These are phyloP conservation scores for Leishmania gerbilli DNA, from an alignment of 208 protist genomes.

Conservation along the genomic window DNA sequence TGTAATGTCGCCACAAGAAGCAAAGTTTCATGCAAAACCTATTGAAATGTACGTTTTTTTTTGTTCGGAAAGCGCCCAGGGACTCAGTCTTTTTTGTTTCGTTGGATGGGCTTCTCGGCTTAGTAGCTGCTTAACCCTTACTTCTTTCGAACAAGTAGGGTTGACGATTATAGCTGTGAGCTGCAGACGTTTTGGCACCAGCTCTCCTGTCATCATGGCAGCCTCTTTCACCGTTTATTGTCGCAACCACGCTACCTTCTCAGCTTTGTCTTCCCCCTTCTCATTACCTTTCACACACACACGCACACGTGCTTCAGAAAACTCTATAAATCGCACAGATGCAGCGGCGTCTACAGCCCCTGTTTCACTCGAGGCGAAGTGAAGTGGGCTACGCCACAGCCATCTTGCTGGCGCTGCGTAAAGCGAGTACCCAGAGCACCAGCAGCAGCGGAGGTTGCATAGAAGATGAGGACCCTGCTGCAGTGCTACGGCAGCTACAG, in stretches of 20 bases:
- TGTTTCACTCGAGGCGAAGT: neutral
- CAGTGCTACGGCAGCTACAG: slow-evolving; percentile 42
- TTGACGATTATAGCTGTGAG: neutral
- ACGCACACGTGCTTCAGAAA: slow-evolving; percentile 8
- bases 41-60: too few relatives aligned
- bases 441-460: neutral
- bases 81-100: neutral
- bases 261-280: neutral
- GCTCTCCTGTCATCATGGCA: neutral
- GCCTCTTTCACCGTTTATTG: neutral
- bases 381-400: neutral
- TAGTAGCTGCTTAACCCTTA: neutral
- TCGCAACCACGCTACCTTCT: neutral
- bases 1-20: neutral
- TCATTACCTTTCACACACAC: neutral
- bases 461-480: slow-evolving; percentile 51
- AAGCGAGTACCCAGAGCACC: neutral
- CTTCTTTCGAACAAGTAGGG: neutral
- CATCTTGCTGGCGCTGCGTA: slow-evolving; percentile 1
- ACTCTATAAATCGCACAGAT: slow-evolving; percentile 7
- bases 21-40: too few relatives aligned
- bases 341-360: slow-evolving; percentile 11
- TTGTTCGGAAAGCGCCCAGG: neutral
- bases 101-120: neutral
- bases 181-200: neutral